Base-by-base conservation (phyloP, 805 yeast species). In the Candida verbasci region DNA sequence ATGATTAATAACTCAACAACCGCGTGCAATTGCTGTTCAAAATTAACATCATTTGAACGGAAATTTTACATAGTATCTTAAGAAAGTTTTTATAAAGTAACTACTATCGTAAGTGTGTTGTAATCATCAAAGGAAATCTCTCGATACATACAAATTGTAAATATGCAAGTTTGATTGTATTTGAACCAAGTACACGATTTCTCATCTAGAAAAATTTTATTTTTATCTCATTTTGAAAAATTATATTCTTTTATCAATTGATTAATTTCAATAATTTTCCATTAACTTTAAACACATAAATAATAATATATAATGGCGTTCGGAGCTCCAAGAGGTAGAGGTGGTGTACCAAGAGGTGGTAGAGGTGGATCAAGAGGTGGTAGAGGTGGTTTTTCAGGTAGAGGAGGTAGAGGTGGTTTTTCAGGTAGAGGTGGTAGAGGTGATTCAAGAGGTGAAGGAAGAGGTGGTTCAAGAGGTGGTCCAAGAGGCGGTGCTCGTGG, bases 401-500 rank as follows among this genome's bases (percentile, higher is more conserved):
- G 78, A 35, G 74, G 78, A 44, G 74, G 84, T 46, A 80, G 81
- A 29, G 81, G 82, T 35, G 82, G 82, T 35, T 69, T 78, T 39
- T 73, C 74, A 43, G 63, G 70, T 38, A 66, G 78, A 35, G 74
- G 79, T 43, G 74, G 74, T 29, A 47, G 58, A 31, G 60, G 79
- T 42, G 77, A 84, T 29, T 75, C 75, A 25, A 42, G 64, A 23
- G 62, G 70, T 35, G 69, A 65, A 34, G 51, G 53, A 12, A 43
- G 64, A 21, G 61, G 69, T 41, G 64, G 70, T 43, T 55, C 74
- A 16, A 60, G 77, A 43, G 74, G 74, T 35, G 72, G 71, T 35
- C 60, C 73, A 44, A 72, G 85, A 52, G 79, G 77, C 42, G 71
- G 72, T 38, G 64, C 83, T 46, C 80, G 86, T 50, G 88, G 85